Base-by-base conservation (phyloP, 2,329 filamentous ascomycete species). In the Colletotrichum lindemuthianum region DNA sequence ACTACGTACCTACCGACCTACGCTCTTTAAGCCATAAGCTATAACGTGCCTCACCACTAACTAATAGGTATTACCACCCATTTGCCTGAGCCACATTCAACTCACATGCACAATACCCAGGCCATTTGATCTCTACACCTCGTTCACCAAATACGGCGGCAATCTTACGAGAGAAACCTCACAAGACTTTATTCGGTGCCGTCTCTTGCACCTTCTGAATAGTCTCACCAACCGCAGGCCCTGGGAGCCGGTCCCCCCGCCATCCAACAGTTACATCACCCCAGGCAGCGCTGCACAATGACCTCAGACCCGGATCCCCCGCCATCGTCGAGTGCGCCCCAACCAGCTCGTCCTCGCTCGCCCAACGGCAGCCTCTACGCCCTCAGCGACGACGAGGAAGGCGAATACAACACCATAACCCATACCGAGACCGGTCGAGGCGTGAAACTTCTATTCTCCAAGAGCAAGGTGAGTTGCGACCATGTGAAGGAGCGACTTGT, bases 361-460 rank as follows among this genome's bases (percentile, higher is more conserved):
- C 93, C 94, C 2, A 87, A 92, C 3, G 92, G 90, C 56, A 97
- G 93, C 72, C 96, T 95, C 82, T 97, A 97, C 82, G 95, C 95
- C 73, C 84, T 98, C 84, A 97, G 92, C 77, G 96, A 99, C 81
- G 93, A 97, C 73, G 94, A 97, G 68, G 96, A 98, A 78, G 92
- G 91, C 70, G 96, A 92, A 48, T 99, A 99, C 81, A 92, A 96
- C 76, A 98, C 93, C 15, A 93, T 99, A 72, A 91, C 92, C 5
- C 92, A 96, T 73, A 87, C 88, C 4, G 87, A 86, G 69, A 88
- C 88, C 2, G 91, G 92, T 0, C 88, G 88, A 69, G 96, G 95
- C 2, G 96, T 99, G 49, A 99, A 98, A 79, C 83, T 99, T 37
- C 83, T 99, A 12, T 97, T 91, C 73, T 95, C 93, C 16, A 99